phyloP scores from a whole-genome alignment of 176 grass and related monocot genomes.

The Ampelocalamus luodianensis region DNA sequence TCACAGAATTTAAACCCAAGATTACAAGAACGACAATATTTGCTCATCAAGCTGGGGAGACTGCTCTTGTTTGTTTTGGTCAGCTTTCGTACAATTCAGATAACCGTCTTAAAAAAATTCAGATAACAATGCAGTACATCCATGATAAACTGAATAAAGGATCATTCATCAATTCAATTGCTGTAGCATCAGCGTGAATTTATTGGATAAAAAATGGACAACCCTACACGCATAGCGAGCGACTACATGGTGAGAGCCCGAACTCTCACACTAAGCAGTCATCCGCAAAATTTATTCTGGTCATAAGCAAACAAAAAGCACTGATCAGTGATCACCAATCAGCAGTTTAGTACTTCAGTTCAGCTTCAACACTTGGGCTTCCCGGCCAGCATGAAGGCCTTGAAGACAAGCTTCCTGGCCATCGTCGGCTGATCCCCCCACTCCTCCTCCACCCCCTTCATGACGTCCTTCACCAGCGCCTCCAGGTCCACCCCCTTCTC shows the following conservation, averaged over 20 bases:
- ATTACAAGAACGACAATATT: background rate
- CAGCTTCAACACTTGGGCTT: conserved; percentile 50
- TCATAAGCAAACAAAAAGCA: background rate
- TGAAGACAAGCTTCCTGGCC: conserved; percentile 54
- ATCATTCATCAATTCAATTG: background rate
- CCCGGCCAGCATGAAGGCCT: conserved; percentile 73
- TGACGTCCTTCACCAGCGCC: conserved; percentile 41
- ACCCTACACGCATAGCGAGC: background rate
- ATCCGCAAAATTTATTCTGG: background rate
- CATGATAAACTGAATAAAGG: background rate
- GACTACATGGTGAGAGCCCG: background rate
- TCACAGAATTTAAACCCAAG: background rate
- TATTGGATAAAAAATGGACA: background rate
- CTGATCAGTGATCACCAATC: background rate
- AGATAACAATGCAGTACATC: background rate
- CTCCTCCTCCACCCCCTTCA: conserved; percentile 53
- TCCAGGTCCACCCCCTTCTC: conserved; percentile 68
- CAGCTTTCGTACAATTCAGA: background rate
- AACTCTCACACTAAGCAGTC: background rate
- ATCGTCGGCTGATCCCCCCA: conserved; percentile 55
- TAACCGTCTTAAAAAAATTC: too few relatives aligned
- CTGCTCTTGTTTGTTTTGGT: background rate
- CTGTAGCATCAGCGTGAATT: background rate
- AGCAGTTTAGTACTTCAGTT: background rate
- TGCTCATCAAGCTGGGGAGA: background rate